Evolutionary conservation across 345 rosid species (phyloP).

Genomic region (Rhodomyrtus tomentosa): DNA sequence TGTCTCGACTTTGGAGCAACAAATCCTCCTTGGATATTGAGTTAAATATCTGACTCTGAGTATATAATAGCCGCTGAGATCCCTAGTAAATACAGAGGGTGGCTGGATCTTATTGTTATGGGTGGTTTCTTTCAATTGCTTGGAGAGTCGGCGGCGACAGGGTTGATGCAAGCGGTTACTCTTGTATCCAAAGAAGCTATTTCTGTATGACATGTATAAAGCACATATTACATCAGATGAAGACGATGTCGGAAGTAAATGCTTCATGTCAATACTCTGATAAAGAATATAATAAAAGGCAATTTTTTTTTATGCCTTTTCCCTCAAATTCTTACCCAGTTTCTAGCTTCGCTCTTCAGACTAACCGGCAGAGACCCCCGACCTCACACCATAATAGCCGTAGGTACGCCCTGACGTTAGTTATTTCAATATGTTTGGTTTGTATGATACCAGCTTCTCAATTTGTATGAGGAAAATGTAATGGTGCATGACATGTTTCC

Average conservation of each 20-base stretch:
- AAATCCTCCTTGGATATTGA: neutral
- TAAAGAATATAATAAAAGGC: neutral
- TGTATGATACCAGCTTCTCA: neutral
- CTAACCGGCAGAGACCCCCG: rapidly evolving
- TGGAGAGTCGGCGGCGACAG: neutral
- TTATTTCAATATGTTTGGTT: neutral
- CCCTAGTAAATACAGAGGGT: neutral
- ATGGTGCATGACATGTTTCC: neutral
- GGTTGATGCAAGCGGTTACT: neutral
- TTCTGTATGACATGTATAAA: neutral
- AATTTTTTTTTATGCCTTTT: neutral
- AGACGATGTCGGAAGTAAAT: neutral
- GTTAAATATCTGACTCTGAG: neutral
- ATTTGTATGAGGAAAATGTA: neutral
- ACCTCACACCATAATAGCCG: neutral
- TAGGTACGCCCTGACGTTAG: neutral
- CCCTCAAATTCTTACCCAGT: neutral
- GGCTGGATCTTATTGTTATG: neutral
- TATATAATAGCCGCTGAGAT: neutral
- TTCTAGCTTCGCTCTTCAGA: neutral
- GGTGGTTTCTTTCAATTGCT: neutral
- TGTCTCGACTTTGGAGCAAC: neutral
- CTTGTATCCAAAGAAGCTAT: neutral
- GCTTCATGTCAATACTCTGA: neutral
- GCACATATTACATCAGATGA: neutral